Conservation (phyloP, 2,329 filamentous ascomycete genomes). For the Colletotrichum sp. region DNA sequence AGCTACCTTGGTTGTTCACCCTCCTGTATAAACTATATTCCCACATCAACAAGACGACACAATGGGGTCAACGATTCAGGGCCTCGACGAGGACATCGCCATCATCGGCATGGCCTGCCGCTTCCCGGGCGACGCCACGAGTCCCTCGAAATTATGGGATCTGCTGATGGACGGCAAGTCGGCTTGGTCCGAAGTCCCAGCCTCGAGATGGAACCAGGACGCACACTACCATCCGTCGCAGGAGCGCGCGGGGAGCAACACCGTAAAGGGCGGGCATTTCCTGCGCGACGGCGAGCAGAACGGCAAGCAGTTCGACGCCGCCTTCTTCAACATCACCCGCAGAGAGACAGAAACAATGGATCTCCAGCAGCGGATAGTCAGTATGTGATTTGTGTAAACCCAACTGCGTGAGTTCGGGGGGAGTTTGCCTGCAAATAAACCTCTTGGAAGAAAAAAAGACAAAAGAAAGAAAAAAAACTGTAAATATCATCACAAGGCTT, state of each 20-base stretch:
- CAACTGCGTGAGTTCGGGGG: neutral
- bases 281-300: constrained; percentile 23
- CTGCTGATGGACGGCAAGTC: constrained; percentile 32
- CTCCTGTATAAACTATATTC: neutral
- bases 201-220: neutral
- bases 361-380: constrained; percentile 21
- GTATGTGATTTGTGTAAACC: neutral
- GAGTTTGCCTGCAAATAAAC: neutral
- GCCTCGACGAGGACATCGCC: constrained; percentile 32
- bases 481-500: neutral
- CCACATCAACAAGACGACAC: neutral
- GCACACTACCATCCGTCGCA: neutral
- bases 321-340: constrained; percentile 44
- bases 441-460: neutral
- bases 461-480: neutral
- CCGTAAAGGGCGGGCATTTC: constrained; percentile 26
- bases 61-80: neutral
- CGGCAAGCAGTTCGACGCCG: constrained; percentile 35
- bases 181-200: neutral
- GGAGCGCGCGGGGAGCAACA: neutral
- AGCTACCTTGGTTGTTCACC: neutral
- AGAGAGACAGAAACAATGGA: constrained; percentile 39
- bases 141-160: constrained; percentile 40
- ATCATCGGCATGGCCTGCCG: constrained; percentile 48
- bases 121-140: constrained; percentile 40